These are phyloP conservation scores for Diddensiella transvaalensis DNA, from an alignment of 805 yeast genomes.

Conservation along the genomic window DNA sequence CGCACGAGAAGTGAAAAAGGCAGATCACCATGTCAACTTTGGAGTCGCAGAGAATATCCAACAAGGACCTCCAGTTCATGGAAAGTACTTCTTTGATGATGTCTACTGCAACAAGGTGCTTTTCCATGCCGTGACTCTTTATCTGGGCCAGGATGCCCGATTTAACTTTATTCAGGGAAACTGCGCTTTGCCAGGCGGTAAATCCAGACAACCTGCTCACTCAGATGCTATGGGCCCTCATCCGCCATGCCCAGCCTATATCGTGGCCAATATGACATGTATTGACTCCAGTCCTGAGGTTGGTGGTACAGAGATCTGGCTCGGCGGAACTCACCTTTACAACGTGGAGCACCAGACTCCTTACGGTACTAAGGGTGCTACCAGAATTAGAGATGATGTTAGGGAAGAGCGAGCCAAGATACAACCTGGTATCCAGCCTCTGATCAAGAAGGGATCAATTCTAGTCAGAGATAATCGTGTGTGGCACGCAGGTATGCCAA, in stretches of 20 bases:
- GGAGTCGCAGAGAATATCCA: slow-evolving; percentile 20
- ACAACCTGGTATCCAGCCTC: slow-evolving; percentile 18
- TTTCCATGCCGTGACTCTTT: slow-evolving; percentile 11
- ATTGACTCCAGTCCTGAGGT: slow-evolving; percentile 14
- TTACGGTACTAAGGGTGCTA: slow-evolving; percentile 5
- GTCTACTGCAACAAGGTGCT: slow-evolving; percentile 16
- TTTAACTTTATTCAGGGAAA: slow-evolving; percentile 14
- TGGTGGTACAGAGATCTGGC: slow-evolving; percentile 24
- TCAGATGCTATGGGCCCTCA: slow-evolving; percentile 10
- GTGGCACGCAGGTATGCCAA: slow-evolving; percentile 24
- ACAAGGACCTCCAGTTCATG: slow-evolving; percentile 21
- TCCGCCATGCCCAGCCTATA: slow-evolving; percentile 8
- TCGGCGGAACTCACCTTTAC: slow-evolving; percentile 20
- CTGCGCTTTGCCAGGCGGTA: slow-evolving; percentile 9
- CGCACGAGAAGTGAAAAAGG: neutral
- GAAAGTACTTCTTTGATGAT: slow-evolving; percentile 12
- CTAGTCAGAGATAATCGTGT: slow-evolving; percentile 17
- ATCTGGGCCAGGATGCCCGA: slow-evolving; percentile 19
- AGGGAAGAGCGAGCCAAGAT: slow-evolving; percentile 13
- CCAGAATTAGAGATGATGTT: slow-evolving; percentile 8
- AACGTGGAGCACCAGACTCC: slow-evolving; percentile 9
- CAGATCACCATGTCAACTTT: slow-evolving; percentile 11
- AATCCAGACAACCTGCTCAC: slow-evolving; percentile 19
- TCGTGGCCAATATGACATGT: slow-evolving; percentile 19
- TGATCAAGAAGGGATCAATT: slow-evolving; percentile 18